A percentile compares a stretch with the other conserved stretches of the same genome.
These are phyloP conservation scores for Aspergillus sp. DNA, from an alignment of 2,329 filamentous ascomycete species.

Conservation along the genomic window DNA sequence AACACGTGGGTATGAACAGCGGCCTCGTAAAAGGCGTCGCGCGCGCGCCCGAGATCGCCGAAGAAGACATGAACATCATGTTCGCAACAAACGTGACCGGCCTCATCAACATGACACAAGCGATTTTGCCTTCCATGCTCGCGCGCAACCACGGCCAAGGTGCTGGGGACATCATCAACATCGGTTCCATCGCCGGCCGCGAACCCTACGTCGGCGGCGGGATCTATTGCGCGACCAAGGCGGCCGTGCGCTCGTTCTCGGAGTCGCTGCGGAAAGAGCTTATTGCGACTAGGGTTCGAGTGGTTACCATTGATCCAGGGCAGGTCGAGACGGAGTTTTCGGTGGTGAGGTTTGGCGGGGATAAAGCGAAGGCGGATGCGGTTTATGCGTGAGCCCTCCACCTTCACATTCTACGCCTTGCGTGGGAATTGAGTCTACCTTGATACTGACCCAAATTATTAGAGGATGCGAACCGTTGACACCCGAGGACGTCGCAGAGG, in stretches of 20 bases:
- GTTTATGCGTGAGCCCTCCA: conserved; percentile 5
- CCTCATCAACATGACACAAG: conserved; percentile 4
- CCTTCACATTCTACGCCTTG: background rate
- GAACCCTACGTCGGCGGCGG: conserved; percentile 11
- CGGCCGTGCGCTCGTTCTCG: conserved; percentile 8
- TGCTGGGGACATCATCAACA: conserved; percentile 16
- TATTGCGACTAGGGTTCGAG: conserved; percentile 2
- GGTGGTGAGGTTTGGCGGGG: conserved; percentile 11
- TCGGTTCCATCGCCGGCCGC: conserved; percentile 14
- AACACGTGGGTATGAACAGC: background rate
- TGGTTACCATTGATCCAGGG: conserved; percentile 12
- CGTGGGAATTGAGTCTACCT: too few relatives aligned
- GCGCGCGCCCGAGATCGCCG: conserved; percentile 1
- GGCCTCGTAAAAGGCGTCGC: conserved; percentile 10
- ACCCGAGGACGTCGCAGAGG: conserved; percentile 14
- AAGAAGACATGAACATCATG: conserved; percentile 2
- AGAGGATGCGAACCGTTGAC: conserved; percentile 13
- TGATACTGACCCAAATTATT: background rate
- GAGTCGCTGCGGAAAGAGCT: conserved; percentile 10
- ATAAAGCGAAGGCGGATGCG: conserved; percentile 11
- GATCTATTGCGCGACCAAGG: conserved; percentile 16
- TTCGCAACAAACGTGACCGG: conserved; percentile 8
- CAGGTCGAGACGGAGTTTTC: conserved; percentile 15
- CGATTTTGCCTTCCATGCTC: background rate
- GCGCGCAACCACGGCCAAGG: conserved; percentile 6